These are phyloP conservation scores for Rhizopogon vesiculosus DNA, from an alignment of 768 basidiomycete species.

Conservation along the genomic window DNA sequence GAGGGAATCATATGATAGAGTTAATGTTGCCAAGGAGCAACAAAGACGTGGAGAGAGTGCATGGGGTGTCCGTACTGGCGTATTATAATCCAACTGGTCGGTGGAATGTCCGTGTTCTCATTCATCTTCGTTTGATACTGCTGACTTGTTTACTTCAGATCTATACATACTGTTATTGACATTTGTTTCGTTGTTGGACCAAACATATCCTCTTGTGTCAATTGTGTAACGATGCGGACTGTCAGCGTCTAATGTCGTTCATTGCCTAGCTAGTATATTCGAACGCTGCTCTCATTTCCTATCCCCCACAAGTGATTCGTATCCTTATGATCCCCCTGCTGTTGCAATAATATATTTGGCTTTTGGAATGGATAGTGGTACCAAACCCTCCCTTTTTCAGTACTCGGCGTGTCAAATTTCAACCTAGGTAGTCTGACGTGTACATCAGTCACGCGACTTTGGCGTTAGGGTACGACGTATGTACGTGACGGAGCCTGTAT, in stretches of 20 bases:
- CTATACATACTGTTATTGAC: conserved; percentile 23
- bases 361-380: too few relatives aligned
- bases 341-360: not conserved
- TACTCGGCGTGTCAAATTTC: too few relatives aligned
- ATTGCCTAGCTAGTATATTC: not conserved
- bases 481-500: not conserved
- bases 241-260: not conserved
- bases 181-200: conserved; percentile 13
- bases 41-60: conserved; percentile 16
- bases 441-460: not conserved
- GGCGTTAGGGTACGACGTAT: not conserved
- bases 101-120: conserved; percentile 1
- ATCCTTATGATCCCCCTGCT: not conserved
- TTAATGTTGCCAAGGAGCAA: conserved; percentile 49
- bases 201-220: not conserved
- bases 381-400: not conserved
- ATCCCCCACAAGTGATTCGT: not conserved
- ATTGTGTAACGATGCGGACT: not conserved
- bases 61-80: not conserved
- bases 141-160: conserved; percentile 4
- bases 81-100: not conserved
- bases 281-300: not conserved
- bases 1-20: conserved; percentile 66
- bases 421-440: not conserved
- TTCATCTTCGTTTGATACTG: not conserved